These are phyloP conservation scores for Mucor indicus DNA, from an alignment of 371 early-diverging fungal species.

Conservation along the genomic window DNA sequence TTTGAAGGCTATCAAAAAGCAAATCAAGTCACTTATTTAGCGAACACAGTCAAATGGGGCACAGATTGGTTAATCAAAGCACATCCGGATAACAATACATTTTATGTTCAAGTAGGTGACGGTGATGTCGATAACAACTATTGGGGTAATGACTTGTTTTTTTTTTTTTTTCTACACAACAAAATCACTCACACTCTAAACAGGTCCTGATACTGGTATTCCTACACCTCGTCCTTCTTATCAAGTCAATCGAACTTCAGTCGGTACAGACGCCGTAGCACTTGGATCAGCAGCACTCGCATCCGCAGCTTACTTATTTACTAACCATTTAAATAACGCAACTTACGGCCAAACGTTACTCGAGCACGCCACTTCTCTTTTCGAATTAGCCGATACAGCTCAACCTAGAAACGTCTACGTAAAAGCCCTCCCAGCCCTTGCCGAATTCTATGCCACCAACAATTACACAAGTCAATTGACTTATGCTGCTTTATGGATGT, in stretches of 20 bases:
- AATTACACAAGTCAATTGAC: constrained; percentile 53
- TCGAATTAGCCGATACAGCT: constrained; percentile 48
- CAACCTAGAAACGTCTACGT: constrained; percentile 55
- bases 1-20: constrained; percentile 57
- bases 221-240: constrained; percentile 57
- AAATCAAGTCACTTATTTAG: constrained; percentile 42
- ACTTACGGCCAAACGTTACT: constrained; percentile 37
- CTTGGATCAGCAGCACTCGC: constrained; percentile 62
- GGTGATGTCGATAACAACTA: constrained; percentile 39
- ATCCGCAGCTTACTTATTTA: constrained; percentile 55
- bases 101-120: constrained; percentile 39
- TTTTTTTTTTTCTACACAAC: background rate
- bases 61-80: constrained; percentile 56
- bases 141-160: constrained; percentile 30
- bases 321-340: constrained; percentile 46
- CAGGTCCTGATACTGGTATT: constrained; percentile 47
- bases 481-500: constrained; percentile 65
- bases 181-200: background rate
- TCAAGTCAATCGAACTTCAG: constrained; percentile 37
- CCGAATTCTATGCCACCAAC: constrained; percentile 41
- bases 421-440: constrained; percentile 34
- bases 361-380: constrained; percentile 41
- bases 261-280: constrained; percentile 63
- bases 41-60: constrained; percentile 61
- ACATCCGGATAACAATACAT: constrained; percentile 19